Base-by-base conservation (phyloP, 2,329 filamentous ascomycete species). In the Phialophora verrucosa region DNA sequence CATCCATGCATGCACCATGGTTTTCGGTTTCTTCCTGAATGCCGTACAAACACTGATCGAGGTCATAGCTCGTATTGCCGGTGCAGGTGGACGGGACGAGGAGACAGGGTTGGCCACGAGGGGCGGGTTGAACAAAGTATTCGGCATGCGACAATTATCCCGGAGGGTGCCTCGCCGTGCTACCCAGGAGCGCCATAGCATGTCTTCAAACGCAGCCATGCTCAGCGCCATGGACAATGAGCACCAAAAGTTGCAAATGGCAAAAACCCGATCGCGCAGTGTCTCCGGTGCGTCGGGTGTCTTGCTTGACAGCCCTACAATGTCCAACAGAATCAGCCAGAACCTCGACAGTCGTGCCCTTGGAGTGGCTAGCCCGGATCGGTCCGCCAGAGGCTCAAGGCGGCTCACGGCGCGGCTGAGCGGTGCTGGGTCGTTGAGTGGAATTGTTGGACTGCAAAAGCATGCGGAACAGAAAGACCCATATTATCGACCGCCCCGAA, bases 21-120 rank as follows among this genome's bases (percentile, higher is more conserved):
- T 97, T 2, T 91, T 98, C 73, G 94, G 92, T 1, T 99, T 98
- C 81, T 91, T 97, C 76, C 82, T 99, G 62, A 97, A 97, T 75
- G 91, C 95, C 1, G 77, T 97, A 6, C 93, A 97, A 76, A 97
- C 94, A 0, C 84, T 97, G 50, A 86, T 97, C 49, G 95, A 99
- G 78, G 92, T 99, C 8, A 83, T 89, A 58, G 93, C 93, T 29
- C 87, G 94, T 61, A 83, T 95, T 74, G 85, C 91, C 29, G 94
- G 94, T 44, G 93, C 91, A 35, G 95, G 93, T 57, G 76, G 77
- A 54, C 75, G 76, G 31, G 87, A 90, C 71, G 54, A 64, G 29
- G 67, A 64, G 23, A 65, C 68, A 12, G 82, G 84, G 47, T 85
- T 84, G 59, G 89, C 89, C 47, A 87, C 90, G 70, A 84, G 92